Evolutionary conservation across 176 grass and related monocot genomes (phyloP).

Genomic region (Musa itinerans): DNA sequence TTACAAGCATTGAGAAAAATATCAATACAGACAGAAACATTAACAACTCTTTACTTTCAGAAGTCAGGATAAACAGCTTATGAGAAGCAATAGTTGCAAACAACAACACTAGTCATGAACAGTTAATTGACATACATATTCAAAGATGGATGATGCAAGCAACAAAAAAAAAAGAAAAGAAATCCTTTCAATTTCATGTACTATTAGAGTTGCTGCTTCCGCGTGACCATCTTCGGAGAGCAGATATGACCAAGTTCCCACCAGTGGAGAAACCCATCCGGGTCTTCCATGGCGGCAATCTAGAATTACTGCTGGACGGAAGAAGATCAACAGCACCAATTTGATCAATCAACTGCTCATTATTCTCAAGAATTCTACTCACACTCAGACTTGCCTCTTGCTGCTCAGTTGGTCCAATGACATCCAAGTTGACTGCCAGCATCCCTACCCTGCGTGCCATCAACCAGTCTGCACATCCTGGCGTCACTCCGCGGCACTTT

Average conservation of each 20-base stretch:
- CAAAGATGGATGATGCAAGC: background rate
- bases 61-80: background rate
- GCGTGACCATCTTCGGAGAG: slow-evolving; percentile 25
- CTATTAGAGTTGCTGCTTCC: slow-evolving; percentile 26
- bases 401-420: slow-evolving; percentile 20
- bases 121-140: background rate
- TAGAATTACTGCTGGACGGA: slow-evolving; percentile 29
- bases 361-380: slow-evolving; percentile 53
- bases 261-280: slow-evolving; percentile 21
- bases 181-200: slow-evolving; percentile 9
- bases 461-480: slow-evolving; percentile 60
- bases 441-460: slow-evolving; percentile 39
- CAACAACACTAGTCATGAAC: background rate
- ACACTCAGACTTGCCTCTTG: slow-evolving; percentile 45
- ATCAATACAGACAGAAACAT: too few species aligned
- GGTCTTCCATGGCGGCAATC: slow-evolving; percentile 40
- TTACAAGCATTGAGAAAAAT: too few species aligned
- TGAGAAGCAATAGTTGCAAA: background rate
- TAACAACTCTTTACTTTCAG: too few species aligned
- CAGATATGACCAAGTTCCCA: slow-evolving; percentile 42
- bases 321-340: slow-evolving; percentile 16
- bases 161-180: background rate
- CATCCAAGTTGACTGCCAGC: slow-evolving; percentile 65
- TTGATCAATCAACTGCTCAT: slow-evolving; percentile 40
- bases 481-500: slow-evolving; percentile 63